phyloP scores from a whole-genome alignment of 2,329 filamentous ascomycete species.

The Westerdykella ornata region DNA sequence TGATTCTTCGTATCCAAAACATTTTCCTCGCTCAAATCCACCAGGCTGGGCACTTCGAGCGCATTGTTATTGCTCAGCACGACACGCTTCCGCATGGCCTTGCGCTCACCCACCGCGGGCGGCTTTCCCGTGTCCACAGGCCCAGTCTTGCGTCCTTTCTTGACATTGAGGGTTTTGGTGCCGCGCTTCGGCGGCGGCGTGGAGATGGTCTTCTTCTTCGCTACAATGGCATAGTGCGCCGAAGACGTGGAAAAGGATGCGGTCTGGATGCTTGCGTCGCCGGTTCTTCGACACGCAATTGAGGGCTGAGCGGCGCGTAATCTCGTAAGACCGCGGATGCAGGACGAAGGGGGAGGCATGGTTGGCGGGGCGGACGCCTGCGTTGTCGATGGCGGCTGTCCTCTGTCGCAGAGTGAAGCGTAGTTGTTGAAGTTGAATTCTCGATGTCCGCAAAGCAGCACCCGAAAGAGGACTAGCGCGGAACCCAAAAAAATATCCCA shows the following conservation, averaged over 20 bases:
- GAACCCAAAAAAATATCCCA: background rate
- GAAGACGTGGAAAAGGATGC: slow-evolving; percentile 34
- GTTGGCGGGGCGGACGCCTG: slow-evolving; percentile 7
- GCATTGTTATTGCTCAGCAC: slow-evolving; percentile 93
- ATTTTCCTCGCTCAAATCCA: slow-evolving; percentile 53
- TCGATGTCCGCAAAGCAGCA: background rate
- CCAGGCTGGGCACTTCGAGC: slow-evolving; percentile 63
- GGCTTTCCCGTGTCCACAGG: slow-evolving; percentile 43
- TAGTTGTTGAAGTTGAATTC: background rate
- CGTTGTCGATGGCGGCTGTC: background rate
- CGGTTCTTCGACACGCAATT: slow-evolving; percentile 19
- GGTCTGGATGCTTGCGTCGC: slow-evolving; percentile 13
- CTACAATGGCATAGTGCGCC: slow-evolving; percentile 21
- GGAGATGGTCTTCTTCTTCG: slow-evolving; percentile 20
- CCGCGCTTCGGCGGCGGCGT: slow-evolving; percentile 30
- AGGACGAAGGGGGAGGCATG: slow-evolving; percentile 28
- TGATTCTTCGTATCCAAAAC: slow-evolving; percentile 41
- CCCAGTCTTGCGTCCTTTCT: slow-evolving; percentile 39
- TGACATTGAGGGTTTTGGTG: slow-evolving; percentile 37
- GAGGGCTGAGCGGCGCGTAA: slow-evolving; percentile 16
- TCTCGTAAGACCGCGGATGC: slow-evolving; percentile 28
- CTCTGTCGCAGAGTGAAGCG: background rate
- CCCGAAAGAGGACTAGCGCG: background rate
- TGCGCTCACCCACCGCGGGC: slow-evolving; percentile 71
- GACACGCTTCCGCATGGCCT: slow-evolving; percentile 79